These are phyloP conservation scores for Dryadomyces sulphureus DNA, from an alignment of 2,329 filamentous ascomycete genomes.

Conservation along the genomic window DNA sequence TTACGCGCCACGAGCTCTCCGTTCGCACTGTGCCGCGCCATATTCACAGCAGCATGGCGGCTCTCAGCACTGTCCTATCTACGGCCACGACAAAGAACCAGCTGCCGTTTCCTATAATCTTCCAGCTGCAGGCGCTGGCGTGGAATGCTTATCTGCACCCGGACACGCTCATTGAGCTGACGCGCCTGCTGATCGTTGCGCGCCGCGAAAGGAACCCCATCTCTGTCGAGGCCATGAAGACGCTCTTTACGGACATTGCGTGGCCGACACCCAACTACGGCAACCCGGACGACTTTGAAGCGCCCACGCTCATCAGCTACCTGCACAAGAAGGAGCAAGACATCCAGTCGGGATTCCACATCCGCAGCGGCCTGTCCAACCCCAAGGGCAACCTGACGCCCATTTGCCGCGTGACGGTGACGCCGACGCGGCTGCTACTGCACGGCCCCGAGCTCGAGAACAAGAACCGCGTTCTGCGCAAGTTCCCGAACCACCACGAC, in stretches of 20 bases:
- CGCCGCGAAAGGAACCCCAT: conserved; percentile 21
- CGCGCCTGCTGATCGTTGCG: conserved; percentile 24
- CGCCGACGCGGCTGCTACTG: conserved; percentile 41
- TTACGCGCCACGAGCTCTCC: conserved; percentile 13
- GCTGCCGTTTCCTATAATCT: conserved; percentile 39
- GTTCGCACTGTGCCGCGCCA: not conserved
- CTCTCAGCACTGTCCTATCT: conserved; percentile 15
- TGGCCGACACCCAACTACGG: conserved; percentile 34
- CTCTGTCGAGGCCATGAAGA: conserved; percentile 37
- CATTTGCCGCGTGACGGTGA: conserved; percentile 42
- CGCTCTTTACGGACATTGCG: conserved; percentile 34
- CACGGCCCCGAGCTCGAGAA: conserved; percentile 50
- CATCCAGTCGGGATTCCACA: conserved; percentile 3
- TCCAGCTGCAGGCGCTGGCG: conserved; percentile 49
- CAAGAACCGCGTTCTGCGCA: conserved; percentile 57
- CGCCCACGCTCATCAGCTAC: conserved; percentile 23
- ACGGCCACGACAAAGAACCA: conserved; percentile 13
- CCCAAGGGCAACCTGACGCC: conserved; percentile 27
- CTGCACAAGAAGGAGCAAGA: conserved; percentile 26
- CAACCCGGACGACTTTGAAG: conserved; percentile 25
- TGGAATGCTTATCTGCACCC: conserved; percentile 49
- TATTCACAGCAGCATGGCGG: not conserved
- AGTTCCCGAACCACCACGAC: conserved; percentile 42
- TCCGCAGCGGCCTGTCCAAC: conserved; percentile 11
- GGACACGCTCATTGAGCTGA: conserved; percentile 28